phyloP scores from a whole-genome alignment of 306 rosid genomes.

The Fragaria vesca region DNA sequence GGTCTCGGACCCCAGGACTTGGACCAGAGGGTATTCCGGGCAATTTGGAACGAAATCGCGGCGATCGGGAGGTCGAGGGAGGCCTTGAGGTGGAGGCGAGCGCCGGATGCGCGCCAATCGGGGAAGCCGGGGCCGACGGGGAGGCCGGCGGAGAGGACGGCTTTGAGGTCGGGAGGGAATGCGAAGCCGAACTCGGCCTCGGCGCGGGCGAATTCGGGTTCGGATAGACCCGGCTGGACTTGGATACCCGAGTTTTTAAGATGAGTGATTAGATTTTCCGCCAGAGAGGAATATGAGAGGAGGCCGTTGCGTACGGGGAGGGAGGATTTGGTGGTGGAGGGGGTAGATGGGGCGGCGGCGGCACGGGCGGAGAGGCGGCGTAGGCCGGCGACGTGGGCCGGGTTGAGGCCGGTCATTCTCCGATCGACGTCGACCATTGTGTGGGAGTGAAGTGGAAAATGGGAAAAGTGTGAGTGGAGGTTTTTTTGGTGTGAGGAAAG shows the following conservation, averaged over 20 bases:
- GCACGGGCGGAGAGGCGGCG: constrained; percentile 97
- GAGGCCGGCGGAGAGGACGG: constrained; percentile 77
- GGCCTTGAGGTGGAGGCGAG: constrained; percentile 80
- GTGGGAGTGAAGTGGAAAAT: constrained; percentile 20
- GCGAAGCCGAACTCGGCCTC: constrained; percentile 92
- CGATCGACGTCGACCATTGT: constrained; percentile 99
- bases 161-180: constrained; percentile 92
- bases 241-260: constrained; percentile 64
- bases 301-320: constrained; percentile 63
- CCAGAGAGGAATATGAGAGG: constrained; percentile 70
- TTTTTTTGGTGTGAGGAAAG: neutral
- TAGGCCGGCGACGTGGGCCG: constrained; percentile 90
- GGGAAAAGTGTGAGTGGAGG: neutral
- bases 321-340: constrained; percentile 33
- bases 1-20: constrained; percentile 88
- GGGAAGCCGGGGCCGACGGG: constrained; percentile 95
- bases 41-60: constrained; percentile 92
- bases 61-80: constrained; percentile 92
- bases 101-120: constrained; percentile 77
- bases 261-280: constrained; percentile 60
- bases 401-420: constrained; percentile 91
- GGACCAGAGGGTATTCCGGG: constrained; percentile 81
- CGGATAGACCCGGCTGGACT: constrained; percentile 71
- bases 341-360: constrained; percentile 45
- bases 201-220: constrained; percentile 83